These are phyloP conservation scores for Clavispora vitiphila DNA, from an alignment of 805 yeast species.

Conservation along the genomic window DNA sequence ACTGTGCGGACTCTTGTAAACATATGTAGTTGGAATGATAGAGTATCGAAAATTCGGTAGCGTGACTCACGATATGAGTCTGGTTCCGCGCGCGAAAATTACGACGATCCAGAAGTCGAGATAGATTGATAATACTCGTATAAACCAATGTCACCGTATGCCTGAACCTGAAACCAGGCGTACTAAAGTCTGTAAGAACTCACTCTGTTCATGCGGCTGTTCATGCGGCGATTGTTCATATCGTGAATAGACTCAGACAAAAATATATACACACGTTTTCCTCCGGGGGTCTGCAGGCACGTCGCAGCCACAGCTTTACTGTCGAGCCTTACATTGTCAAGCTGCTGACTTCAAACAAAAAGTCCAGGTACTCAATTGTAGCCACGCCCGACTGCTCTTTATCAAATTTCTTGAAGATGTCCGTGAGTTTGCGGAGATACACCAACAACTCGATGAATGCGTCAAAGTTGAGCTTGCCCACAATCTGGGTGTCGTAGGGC, in stretches of 20 bases:
- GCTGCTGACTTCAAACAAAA: conserved; percentile 49
- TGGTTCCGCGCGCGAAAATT: not conserved
- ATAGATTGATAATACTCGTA: not conserved
- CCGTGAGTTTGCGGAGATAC: conserved; percentile 71
- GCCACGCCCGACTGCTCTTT: conserved; percentile 70
- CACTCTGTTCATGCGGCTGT: not conserved
- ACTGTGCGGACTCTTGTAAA: not conserved
- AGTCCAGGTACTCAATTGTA: conserved; percentile 59
- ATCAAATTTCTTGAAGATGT: conserved; percentile 73
- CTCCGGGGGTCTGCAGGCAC: not conserved
- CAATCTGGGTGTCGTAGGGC: conserved; percentile 19
- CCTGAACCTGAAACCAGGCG: not conserved
- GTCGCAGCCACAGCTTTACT: too few relatives aligned
- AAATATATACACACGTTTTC: not conserved
- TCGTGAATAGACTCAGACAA: not conserved
- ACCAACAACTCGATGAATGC: conserved; percentile 76
- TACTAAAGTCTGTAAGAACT: too few relatives aligned
- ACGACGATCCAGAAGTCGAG: not conserved
- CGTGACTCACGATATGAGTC: not conserved
- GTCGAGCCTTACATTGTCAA: conserved; percentile 14
- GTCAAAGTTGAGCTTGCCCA: conserved; percentile 62
- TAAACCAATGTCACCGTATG: not conserved
- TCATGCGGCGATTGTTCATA: not conserved
- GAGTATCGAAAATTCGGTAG: not conserved
- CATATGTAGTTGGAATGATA: not conserved